Base-by-base conservation (phyloP, 176 grass and related monocot genomes). In the Tillandsia leiboldiana region DNA sequence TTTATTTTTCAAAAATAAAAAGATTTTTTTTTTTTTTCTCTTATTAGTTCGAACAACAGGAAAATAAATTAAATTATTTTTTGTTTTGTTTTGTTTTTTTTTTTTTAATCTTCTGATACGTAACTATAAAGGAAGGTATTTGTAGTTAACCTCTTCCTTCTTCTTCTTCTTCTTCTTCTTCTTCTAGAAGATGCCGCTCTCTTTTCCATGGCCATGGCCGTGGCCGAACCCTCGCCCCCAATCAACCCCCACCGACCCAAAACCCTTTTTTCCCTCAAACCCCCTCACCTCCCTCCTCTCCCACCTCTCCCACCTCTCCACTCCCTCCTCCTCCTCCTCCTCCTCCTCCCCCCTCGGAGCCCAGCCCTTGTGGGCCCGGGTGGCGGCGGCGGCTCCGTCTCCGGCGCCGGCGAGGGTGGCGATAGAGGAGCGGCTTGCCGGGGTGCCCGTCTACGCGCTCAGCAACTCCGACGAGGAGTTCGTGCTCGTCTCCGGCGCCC, bases 361-460 rank as follows among this genome's bases (percentile, higher is more conserved):
- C 0, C 67, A 9, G 17, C 63, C 49, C 2, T 48, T 48, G 6
- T 26, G 51, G 50, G 33, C 58, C 0, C 66, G 66, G 13, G 3
- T 57, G 1, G 9, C 51, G 26, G 49, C 84, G 1, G 11, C 26
- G n/a, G 17, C 50, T 22, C 14, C 49, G 14, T 20, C 20, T 20
- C 61, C n/a, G 47, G 63, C 72, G 1, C 74, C 81, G 8, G 67
- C 80, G 1, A 9, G 12, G 7, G 10, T 68, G 0, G 77, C 77
- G 74, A 87, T 91, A 61, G 81, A 87, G 84, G 88, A 84, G 58
- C 78, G 81, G 64, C 88, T 91, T 52, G 75, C 84, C 29, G 88
- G 88, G 23, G 84, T 91, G 68, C 88, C 88, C 67, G 88, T 91
- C 10, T 91, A 87, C 72, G 84, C 84, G 24, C 84, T 91, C 78